Evolutionary conservation across 2,329 filamentous ascomycete genomes (phyloP), one percentile per base, ranked within the genome.

Genomic region (Clarireedia paspali): DNA sequence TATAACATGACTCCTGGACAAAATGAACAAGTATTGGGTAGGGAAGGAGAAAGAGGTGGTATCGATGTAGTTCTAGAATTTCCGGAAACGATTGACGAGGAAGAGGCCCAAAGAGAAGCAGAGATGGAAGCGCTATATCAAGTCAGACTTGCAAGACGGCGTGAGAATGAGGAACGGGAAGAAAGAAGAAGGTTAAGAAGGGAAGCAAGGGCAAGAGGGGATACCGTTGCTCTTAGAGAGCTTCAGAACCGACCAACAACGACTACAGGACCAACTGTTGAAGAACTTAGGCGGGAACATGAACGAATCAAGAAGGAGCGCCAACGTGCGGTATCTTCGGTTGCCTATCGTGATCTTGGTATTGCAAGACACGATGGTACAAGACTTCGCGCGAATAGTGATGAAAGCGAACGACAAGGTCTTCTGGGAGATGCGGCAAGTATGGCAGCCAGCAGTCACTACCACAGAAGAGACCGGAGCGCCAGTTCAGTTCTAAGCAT

Each of bases 61-160:
- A 90, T 99, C 64, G 94, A 99, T 65, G 82, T 89, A 4, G 91
- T 99, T 0, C 74, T 97, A 12, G 91, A 96, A 70, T 83, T 88
- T 62, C 91, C 91, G 0, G 85, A 89, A 67, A 89, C 87, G 0
- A 79, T 77, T 7, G 89, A 95, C 51, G 87, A 91, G 53, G 66
- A 65, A 45, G 84, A 95, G 62, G 90, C 95, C 69, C 75, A 90
- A 53, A 81, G 94, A 12, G 91, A 97, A 60, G 83, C 89, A 27
- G 89, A 96, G 70, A 97, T 97, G 94, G 88, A 94, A 60, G 83
- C 88, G 0, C 72, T 97, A 42, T 97, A 95, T 70, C 90, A 95
- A 70, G 92, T 97, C 57, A 85, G 94, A 12, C 69, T 88, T 12
- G 84, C 89, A 17, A 82, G 94, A 53, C 82, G 91, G 51, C 78